A percentile compares a stretch with the other conserved stretches of the same genome.
phyloP scores from a whole-genome alignment of 176 grass and related monocot genomes.

The Zoysia japonica region DNA sequence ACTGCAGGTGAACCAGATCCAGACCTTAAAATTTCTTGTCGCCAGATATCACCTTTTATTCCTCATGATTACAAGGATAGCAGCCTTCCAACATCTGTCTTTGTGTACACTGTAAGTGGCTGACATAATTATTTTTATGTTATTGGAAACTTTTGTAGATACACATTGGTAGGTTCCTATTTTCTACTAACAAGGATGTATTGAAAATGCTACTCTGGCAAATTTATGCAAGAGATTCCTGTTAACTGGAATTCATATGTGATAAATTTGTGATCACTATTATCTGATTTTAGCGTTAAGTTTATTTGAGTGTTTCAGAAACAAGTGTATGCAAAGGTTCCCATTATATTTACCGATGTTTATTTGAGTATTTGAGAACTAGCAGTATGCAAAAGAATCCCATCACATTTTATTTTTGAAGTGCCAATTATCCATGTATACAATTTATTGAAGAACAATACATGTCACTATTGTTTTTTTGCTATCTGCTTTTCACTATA shows the following conservation, averaged over 20 bases:
- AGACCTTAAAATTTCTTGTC: constrained; percentile 97
- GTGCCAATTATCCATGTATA: background rate
- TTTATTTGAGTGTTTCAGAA: constrained; percentile 5
- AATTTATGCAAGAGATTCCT: constrained; percentile 8
- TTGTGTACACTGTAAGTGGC: constrained; percentile 94
- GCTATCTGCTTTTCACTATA: constrained; percentile 6
- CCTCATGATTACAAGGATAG: constrained; percentile 98
- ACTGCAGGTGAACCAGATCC: constrained; percentile 92
- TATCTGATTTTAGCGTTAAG: background rate
- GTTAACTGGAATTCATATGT: constrained; percentile 21
- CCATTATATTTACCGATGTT: background rate
- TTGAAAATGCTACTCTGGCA: background rate
- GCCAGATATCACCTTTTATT: constrained; percentile 98
- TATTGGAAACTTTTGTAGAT: constrained; percentile 16
- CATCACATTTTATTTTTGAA: background rate
- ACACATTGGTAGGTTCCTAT: background rate
- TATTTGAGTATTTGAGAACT: constrained; percentile 1
- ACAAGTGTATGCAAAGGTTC: background rate
- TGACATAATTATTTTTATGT: background rate
- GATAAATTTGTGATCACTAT: background rate
- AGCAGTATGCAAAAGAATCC: background rate
- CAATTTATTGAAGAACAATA: constrained; percentile 23
- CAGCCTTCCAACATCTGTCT: constrained; percentile 93
- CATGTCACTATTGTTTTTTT: background rate
- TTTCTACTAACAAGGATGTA: constrained; percentile 5